phyloP scores from a whole-genome alignment of 345 rosid species.

The Lumnitzera racemosa region DNA sequence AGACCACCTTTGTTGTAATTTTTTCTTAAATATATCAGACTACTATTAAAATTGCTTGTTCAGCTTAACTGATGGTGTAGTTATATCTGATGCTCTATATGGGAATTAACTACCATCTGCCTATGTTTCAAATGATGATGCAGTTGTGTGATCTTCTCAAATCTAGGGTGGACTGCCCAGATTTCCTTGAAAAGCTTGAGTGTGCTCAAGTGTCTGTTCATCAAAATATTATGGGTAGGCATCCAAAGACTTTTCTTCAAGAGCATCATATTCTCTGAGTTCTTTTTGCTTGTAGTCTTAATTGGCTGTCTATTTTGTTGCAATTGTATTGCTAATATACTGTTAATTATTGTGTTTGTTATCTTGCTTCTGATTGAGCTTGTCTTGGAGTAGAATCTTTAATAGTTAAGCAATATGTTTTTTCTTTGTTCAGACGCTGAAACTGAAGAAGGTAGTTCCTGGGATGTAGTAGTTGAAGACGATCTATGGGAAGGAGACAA shows the following conservation, averaged over 20 bases:
- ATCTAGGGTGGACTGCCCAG: slow-evolving; percentile 71
- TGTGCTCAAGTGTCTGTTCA: slow-evolving; percentile 41
- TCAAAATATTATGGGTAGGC: slow-evolving; percentile 39
- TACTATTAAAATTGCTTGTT: too few species aligned
- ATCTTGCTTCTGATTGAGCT: too few species aligned
- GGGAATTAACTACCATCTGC: too few species aligned
- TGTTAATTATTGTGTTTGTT: too few species aligned
- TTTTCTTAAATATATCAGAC: too few species aligned
- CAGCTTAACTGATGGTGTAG: too few species aligned
- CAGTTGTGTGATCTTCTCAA: slow-evolving; percentile 83
- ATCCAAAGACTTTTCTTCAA: not conserved
- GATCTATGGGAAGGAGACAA: slow-evolving; percentile 66
- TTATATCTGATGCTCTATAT: too few species aligned
- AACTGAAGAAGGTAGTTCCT: slow-evolving; percentile 68
- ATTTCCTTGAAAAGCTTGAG: slow-evolving; percentile 71
- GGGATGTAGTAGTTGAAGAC: slow-evolving; percentile 71
- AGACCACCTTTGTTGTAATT: too few species aligned
- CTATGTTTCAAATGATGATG: slow-evolving; percentile 5
- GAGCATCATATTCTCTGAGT: not conserved
- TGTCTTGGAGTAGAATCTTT: too few species aligned
- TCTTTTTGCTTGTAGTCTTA: not conserved
- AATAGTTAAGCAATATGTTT: not conserved
- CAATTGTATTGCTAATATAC: too few species aligned
- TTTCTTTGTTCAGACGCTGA: not conserved
- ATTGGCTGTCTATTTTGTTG: too few species aligned